A percentile compares a stretch with the other conserved stretches of the same genome.
Evolutionary conservation across 805 yeast species (phyloP).

Genomic region (Spathaspora hagerdaliae): DNA sequence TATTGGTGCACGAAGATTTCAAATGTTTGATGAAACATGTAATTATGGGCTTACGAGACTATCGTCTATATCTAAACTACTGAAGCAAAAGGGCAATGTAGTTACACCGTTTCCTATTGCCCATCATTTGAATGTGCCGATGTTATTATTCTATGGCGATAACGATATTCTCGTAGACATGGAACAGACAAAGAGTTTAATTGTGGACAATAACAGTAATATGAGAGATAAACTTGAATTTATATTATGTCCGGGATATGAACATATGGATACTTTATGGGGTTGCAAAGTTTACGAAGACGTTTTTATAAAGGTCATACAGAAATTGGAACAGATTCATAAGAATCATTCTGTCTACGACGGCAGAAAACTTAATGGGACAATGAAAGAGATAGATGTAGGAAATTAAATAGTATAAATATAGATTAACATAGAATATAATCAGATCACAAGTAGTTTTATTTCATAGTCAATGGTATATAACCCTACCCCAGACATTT

Average conservation of each 20-base stretch:
- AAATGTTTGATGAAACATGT: constrained; percentile 29
- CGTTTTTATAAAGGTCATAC: constrained; percentile 19
- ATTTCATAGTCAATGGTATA: too few relatives aligned
- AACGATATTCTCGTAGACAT: constrained; percentile 26
- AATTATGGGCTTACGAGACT: constrained; percentile 19
- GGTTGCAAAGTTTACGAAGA: constrained; percentile 20
- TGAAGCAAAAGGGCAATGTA: constrained; percentile 13
- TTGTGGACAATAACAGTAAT: constrained; percentile 19
- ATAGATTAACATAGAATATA: too few relatives aligned
- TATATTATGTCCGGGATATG: constrained; percentile 20
- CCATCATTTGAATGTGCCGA: constrained; percentile 24
- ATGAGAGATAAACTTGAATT: constrained; percentile 19
- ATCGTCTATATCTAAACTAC: constrained; percentile 12
- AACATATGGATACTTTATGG: constrained; percentile 33
- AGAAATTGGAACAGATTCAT: constrained; percentile 5
- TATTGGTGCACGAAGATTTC: constrained; percentile 23
- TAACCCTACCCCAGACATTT: too few relatives aligned
- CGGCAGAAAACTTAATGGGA: too few relatives aligned
- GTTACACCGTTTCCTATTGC: constrained; percentile 27
- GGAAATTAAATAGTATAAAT: too few relatives aligned
- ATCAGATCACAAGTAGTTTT: too few relatives aligned
- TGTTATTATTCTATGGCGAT: constrained; percentile 26
- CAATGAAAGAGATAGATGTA: too few relatives aligned
- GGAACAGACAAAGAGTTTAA: constrained; percentile 16
- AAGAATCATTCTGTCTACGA: background rate